These are phyloP conservation scores for Paratinospora sagittata DNA, from an alignment of 164 flowering plant species.

Conservation along the genomic window DNA sequence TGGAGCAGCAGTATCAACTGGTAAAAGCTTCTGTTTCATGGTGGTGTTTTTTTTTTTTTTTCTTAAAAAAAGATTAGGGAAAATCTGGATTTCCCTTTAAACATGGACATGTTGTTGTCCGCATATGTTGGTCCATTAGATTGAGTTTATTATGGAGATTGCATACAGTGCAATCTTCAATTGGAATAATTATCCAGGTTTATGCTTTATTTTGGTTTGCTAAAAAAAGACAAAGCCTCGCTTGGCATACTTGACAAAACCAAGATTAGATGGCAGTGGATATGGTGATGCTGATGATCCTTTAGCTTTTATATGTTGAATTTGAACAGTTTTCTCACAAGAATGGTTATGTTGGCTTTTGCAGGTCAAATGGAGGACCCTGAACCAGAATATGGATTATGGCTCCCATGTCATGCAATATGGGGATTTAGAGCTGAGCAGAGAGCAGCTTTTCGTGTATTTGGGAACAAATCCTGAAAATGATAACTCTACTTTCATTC, in stretches of 20 bases:
- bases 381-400: conserved; percentile 27
- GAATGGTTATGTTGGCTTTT: conserved; percentile 12
- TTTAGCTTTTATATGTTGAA: neutral
- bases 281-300: neutral
- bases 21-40: conserved; percentile 29
- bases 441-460: conserved; percentile 43
- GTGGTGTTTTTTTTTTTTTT: too few species aligned
- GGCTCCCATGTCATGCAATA: conserved; percentile 95
- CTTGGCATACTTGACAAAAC: neutral
- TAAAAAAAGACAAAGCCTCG: neutral
- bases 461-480: conserved; percentile 80
- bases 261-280: neutral
- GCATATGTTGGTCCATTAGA: too few species aligned
- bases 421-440: conserved; percentile 53
- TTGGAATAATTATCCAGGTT: neutral
- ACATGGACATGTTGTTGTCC: neutral
- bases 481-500: conserved; percentile 48
- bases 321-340: neutral
- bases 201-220: neutral
- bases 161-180: neutral
- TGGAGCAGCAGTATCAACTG: conserved; percentile 87
- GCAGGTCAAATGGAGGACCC: conserved; percentile 74
- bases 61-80: neutral
- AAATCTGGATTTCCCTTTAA: neutral
- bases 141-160: too few species aligned